Percentiles rank a stretch among this genome's conserved stretches.
phyloP scores from a whole-genome alignment of 768 basidiomycete genomes.

The Boletus vermiculosoides region DNA sequence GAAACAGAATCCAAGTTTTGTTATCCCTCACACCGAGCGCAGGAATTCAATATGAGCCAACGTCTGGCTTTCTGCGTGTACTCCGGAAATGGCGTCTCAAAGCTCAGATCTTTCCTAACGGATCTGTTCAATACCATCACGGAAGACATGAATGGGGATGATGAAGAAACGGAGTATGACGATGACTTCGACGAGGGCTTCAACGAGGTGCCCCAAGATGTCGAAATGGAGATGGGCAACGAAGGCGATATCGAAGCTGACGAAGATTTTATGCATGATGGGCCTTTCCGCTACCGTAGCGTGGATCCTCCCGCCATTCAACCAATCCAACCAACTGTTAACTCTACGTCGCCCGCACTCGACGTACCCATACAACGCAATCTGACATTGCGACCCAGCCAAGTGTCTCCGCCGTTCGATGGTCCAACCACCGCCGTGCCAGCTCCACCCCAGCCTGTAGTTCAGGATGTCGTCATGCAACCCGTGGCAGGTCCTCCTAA shows the following conservation, averaged over 20 bases:
- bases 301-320: constrained; percentile 13
- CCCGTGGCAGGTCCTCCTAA: constrained; percentile 37
- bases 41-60: constrained; percentile 93
- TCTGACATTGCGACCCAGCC: constrained; percentile 25
- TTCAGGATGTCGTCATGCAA: constrained; percentile 33
- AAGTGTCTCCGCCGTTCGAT: constrained; percentile 9
- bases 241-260: constrained; percentile 46
- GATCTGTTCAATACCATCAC: constrained; percentile 75
- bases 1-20: background rate
- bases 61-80: constrained; percentile 93
- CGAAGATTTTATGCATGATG: constrained; percentile 41
- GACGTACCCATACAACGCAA: constrained; percentile 34
- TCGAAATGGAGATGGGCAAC: constrained; percentile 36
- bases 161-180: constrained; percentile 67
- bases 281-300: constrained; percentile 28
- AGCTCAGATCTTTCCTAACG: constrained; percentile 76
- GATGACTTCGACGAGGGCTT: constrained; percentile 40
- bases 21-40: constrained; percentile 6
- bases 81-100: constrained; percentile 85
- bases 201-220: constrained; percentile 29
- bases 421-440: constrained; percentile 1
- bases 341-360: constrained; percentile 14
- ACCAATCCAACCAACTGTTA: constrained; percentile 10
- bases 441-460: constrained; percentile 3
- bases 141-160: constrained; percentile 62